Base-by-base conservation (phyloP, 805 yeast species). In the Cyberlindnera euphorbiiphila region DNA sequence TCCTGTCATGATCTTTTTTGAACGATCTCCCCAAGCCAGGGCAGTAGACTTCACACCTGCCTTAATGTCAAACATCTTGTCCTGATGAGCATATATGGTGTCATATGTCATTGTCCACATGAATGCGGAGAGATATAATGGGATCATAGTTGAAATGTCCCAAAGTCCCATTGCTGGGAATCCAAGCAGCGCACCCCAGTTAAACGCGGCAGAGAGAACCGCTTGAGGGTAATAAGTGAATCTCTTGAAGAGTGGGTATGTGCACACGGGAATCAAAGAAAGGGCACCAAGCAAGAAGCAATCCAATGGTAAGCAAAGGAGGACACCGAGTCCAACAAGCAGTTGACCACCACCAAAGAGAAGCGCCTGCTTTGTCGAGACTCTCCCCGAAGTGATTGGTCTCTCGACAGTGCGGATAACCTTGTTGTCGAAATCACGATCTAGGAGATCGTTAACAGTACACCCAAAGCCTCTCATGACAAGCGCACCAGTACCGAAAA, bases 401-500 rank as follows among this genome's bases (percentile, higher is more conserved):
- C 99, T 69, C 54, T 81, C 86, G 34, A 80, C 74, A 3, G 98
- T 91, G 47, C 99, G 73, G 8, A 83, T 82, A 4, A 93, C 98
- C 59, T 87, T 74, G 46, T 73, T 70, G 54, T 93, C 99, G 33
- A 89, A 67, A 42, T 91, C 71, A 36, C 87, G 68, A 57, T 93
- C 99, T 57, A 81, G 68, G 30, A 91, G 68, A 61, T 93, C 99
- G 58, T 93, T 93, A 38, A 93, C 81, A 0, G 96, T 89, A 59
- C 99, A 93, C 0, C 98, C 99, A 2, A 96, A 97, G 19, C 98
- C 96, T 60, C 99, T 74, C 95, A 94, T 93, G 13, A 91, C 70
- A 26, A 89, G 53, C 0, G 97, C 75, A 11, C 99, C 99, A 4
- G 82, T 67, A 5, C 91, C 79, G 57, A 88, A 93, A 11, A 88